Evolutionary conservation across 148 eudicot species (phyloP).

Genomic region (Fagopyrum tataricum): DNA sequence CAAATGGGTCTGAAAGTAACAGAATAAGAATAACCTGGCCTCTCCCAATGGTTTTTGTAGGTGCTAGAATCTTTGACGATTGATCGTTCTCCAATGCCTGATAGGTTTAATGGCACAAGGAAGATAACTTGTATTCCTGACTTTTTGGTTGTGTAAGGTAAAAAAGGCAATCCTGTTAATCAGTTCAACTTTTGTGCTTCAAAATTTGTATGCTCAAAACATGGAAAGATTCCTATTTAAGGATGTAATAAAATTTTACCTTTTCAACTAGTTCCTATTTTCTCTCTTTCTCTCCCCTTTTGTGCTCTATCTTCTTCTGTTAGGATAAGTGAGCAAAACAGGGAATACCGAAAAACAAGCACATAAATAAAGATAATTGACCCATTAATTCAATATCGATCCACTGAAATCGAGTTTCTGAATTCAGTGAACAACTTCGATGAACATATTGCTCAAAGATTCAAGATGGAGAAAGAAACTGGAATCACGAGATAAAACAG

Average conservation of each 20-base stretch:
- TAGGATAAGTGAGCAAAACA: neutral
- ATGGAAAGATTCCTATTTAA: neutral
- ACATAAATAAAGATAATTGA: no score
- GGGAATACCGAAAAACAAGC: no score
- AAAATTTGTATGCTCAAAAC: neutral
- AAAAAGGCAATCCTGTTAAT: neutral
- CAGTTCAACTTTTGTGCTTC: neutral
- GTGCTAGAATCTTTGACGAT: neutral
- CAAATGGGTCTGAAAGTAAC: neutral
- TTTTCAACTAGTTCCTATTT: conserved; percentile 7
- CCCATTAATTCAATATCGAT: no score
- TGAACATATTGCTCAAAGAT: neutral
- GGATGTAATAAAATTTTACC: neutral
- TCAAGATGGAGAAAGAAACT: neutral
- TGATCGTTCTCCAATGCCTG: neutral
- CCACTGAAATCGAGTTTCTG: no score
- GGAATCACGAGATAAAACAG: neutral
- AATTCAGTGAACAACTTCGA: neutral
- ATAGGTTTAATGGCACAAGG: neutral
- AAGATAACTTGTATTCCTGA: neutral
- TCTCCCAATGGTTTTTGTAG: neutral
- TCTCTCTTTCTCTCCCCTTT: neutral
- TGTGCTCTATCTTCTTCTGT: neutral
- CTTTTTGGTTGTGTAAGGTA: neutral
- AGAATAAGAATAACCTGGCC: neutral